These are phyloP conservation scores for Lupinus albus DNA, from an alignment of 306 rosid genomes.

Conservation along the genomic window DNA sequence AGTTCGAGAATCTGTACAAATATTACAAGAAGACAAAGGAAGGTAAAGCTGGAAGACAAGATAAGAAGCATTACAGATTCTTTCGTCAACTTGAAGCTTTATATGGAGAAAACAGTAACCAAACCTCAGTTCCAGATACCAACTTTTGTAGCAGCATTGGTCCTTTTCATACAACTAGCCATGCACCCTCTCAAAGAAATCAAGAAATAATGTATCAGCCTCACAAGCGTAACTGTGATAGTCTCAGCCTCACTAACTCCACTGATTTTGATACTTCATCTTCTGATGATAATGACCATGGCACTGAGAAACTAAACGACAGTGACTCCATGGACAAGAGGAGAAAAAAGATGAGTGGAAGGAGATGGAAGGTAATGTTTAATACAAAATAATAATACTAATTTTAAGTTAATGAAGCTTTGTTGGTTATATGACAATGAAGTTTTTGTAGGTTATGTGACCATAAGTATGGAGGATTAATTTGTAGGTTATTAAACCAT, in stretches of 20 bases:
- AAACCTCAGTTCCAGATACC: conserved; percentile 57
- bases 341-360: conserved; percentile 51
- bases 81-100: conserved; percentile 98
- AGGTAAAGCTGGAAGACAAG: conserved; percentile 97
- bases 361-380: conserved; percentile 63
- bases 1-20: conserved; percentile 92
- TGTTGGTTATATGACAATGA: too few relatives aligned
- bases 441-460: too few relatives aligned
- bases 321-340: conserved; percentile 59
- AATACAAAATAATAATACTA: too few relatives aligned
- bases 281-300: conserved; percentile 59
- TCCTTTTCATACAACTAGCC: conserved; percentile 39
- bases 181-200: conserved; percentile 46
- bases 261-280: conserved; percentile 77
- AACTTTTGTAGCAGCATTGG: conserved; percentile 47
- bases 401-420: too few relatives aligned
- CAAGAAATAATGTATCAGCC: conserved; percentile 51
- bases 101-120: conserved; percentile 71
- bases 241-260: conserved; percentile 81
- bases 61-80: conserved; percentile 93
- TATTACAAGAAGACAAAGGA: conserved; percentile 97
- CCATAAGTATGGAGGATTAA: too few relatives aligned
- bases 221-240: conserved; percentile 60
- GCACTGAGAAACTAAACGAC: conserved; percentile 41
- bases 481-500: too few relatives aligned